Evolutionary conservation across 768 basidiomycete genomes (phyloP).

Genomic region (Lentinula sp.): DNA sequence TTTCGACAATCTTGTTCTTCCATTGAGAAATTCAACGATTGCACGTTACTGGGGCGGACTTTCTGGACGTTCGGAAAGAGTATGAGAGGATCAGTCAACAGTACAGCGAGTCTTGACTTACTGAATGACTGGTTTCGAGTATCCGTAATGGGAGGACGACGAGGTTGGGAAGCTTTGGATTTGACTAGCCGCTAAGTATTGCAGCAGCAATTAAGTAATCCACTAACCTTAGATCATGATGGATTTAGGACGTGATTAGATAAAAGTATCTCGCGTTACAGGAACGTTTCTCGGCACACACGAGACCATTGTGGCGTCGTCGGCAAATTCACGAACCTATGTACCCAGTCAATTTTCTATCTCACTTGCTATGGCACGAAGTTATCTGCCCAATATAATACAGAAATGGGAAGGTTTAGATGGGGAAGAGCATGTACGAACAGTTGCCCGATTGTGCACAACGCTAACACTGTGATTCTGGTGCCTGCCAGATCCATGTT

Average conservation of each 20-base stretch:
- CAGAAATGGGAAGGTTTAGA: background rate
- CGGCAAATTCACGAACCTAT: background rate
- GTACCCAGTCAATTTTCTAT: background rate
- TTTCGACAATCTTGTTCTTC: too few relatives aligned
- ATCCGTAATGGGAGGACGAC: background rate
- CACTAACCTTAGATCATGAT: background rate
- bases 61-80: too few relatives aligned
- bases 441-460: constrained; percentile 1
- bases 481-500: background rate
- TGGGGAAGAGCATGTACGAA: constrained; percentile 4
- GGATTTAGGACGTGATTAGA: background rate
- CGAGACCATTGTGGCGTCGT: background rate
- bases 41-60: too few relatives aligned
- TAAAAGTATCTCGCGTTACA: too few relatives aligned
- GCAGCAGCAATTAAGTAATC: background rate
- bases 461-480: background rate
- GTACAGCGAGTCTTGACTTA: too few relatives aligned
- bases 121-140: background rate
- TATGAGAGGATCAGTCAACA: too few relatives aligned
- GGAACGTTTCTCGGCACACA: background rate
- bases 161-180: background rate
- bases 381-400: background rate
- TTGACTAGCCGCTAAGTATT: background rate
- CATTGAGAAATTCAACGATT: too few relatives aligned
- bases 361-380: background rate